These are phyloP conservation scores for Ophiostoma montium DNA, from an alignment of 2,329 filamentous ascomycete species.

Conservation along the genomic window DNA sequence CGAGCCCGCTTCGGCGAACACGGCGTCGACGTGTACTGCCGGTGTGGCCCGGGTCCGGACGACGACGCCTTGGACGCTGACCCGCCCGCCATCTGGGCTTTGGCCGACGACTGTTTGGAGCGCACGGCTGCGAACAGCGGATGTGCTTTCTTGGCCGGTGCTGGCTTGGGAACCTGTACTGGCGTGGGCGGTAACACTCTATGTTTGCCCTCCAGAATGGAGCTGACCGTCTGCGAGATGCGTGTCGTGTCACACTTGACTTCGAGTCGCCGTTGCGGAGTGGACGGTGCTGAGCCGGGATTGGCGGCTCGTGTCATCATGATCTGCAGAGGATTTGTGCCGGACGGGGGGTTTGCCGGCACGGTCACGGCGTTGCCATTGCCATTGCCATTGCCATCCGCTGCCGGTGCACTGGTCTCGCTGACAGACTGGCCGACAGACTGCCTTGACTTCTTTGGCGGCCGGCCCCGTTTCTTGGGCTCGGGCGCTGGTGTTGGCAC, in stretches of 20 bases:
- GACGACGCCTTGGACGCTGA: slow-evolving; percentile 14
- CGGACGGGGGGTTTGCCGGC: not conserved
- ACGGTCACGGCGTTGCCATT: not conserved
- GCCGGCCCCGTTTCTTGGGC: slow-evolving; percentile 11
- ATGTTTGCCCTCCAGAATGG: slow-evolving; percentile 1
- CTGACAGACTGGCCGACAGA: slow-evolving; percentile 6
- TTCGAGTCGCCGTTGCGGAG: not conserved
- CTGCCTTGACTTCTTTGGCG: slow-evolving; percentile 16
- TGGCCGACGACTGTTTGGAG: slow-evolving; percentile 14
- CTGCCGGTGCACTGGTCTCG: not conserved
- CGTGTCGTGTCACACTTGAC: slow-evolving; percentile 1
- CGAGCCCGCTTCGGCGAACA: slow-evolving; percentile 33
- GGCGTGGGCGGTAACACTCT: not conserved
- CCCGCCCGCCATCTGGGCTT: slow-evolving; percentile 3
- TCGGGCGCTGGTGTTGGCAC: not conserved
- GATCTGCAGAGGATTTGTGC: slow-evolving; percentile 23
- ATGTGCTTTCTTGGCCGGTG: slow-evolving; percentile 24
- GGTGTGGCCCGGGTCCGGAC: slow-evolving; percentile 8
- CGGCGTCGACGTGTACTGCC: slow-evolving; percentile 39
- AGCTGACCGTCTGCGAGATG: slow-evolving; percentile 7
- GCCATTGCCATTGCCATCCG: too few relatives aligned
- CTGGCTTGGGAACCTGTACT: not conserved
- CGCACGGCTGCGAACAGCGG: slow-evolving; percentile 55
- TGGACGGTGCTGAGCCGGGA: not conserved
- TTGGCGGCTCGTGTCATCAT: slow-evolving; percentile 3